Base-by-base conservation (phyloP, 2,329 filamentous ascomycete genomes). In the Xylariaceae sp. region DNA sequence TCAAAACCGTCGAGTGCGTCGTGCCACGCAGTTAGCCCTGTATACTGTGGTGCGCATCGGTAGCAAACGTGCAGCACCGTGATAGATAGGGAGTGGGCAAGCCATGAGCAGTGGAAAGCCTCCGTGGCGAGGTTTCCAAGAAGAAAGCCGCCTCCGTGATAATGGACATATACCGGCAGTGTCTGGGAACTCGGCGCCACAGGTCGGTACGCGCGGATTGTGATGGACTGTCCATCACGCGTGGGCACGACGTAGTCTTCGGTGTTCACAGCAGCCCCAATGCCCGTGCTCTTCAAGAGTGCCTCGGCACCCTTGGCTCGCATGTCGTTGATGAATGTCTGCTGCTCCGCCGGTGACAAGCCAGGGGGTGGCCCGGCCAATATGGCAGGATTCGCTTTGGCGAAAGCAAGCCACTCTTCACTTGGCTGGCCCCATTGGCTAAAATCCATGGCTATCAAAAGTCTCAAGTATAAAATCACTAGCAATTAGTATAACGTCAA, bases 81-180 rank as follows among this genome's bases (percentile, higher is more conserved):
- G 4, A 76, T 65, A 6, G 67, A 67, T 0, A 69, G 61, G 1
- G 67, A 64, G 18, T 71, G 63, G 0, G 77, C 76, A 13, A 79
- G 70, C 7, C 71, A 71, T 6, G 74, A 66, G 59, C 79, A 82
- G 7, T 66, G 65, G 2, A 73, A 74, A 41, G 81, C 75, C 59
- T 83, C 80, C 3, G 74, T 75, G n/a, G 65, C 63, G n/a, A 80
- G 58, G 0, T 71, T 75, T 2, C 81, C 81, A 33, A 80, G 77
- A 3, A 81, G 55, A 49, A 79, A 82, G 0, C 81, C 81, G 9
- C 81, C 81, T 4, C 81, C 80, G 62, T 83, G 81, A 16, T 78
- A 70, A 60, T 77, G 77, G 18, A 79, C 57, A 47, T 72, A 59
- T 71, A 10, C 79, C 62, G 3, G 79, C 75, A 2, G 79, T 67